Base-by-base conservation (phyloP, 139 green algal genomes). In the Edaphochlamys debaryana region DNA sequence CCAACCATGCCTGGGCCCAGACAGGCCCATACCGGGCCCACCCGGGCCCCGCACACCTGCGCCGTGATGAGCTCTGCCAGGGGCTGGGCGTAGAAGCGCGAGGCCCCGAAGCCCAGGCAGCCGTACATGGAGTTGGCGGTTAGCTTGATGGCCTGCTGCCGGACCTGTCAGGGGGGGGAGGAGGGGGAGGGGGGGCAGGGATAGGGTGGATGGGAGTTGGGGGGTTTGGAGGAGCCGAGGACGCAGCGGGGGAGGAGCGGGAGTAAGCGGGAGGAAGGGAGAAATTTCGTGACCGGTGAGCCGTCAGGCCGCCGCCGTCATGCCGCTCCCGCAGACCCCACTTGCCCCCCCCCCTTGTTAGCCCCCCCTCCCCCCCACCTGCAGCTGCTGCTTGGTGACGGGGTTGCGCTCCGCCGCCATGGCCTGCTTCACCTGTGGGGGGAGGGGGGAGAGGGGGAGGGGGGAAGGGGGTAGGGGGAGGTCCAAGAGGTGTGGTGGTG, bases 111-210 rank as follows among this genome's bases (percentile, higher is more conserved):
- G 50, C 97, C 97, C 62, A 99, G 92, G 91, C 97, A 99, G 54
- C 97, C 97, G 83, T 99, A 99, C 94, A 98, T 98, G 79, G 87
- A 95, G 93, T 99, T 99, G 87, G 97, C 97, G 1, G 96, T 99
- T 67, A 99, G 94, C 92, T 99, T 99, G 66, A 99, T 89, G 22
- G 96, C 96, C 76, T 93, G 78, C 67, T 77, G 78, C 45, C 78
- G 66, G 19, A 72, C 38, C 67, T 72, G 67, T 32, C n/a, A n/a
- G n/a, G n/a, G n/a, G n/a, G n/a, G n/a, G n/a, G n/a, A n/a, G n/a
- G 34, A 30, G 34, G 20, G 32, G 34, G 3, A 5, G 11, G 19
- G 15, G 54, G 54, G 6, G 22, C 6, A 9, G 54, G 22, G n/a
- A 20, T 37, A 77, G 30, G 60, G 19, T 27, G 42, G 8, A 64